These are phyloP conservation scores for Madurella fahalii DNA, from an alignment of 2,329 filamentous ascomycete genomes.

Conservation along the genomic window DNA sequence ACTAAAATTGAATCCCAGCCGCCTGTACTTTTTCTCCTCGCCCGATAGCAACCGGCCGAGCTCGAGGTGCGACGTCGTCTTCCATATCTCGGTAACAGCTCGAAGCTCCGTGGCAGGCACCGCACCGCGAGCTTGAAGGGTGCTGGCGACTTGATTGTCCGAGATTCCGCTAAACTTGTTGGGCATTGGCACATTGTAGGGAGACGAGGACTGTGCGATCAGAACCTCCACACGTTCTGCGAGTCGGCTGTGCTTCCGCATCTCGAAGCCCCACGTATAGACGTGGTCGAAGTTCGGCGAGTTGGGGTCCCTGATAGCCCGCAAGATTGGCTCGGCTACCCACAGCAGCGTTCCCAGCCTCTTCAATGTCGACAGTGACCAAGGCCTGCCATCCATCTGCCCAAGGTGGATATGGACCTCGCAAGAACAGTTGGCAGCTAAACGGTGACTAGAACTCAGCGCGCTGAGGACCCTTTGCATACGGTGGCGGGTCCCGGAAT, in stretches of 20 bases:
- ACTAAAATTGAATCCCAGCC: constrained; percentile 41
- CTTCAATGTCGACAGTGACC: constrained; percentile 32
- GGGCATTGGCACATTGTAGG: not conserved
- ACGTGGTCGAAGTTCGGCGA: constrained; percentile 36
- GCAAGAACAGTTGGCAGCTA: constrained; percentile 36
- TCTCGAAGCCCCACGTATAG: constrained; percentile 37
- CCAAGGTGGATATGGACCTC: constrained; percentile 40
- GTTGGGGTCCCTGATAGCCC: constrained; percentile 34
- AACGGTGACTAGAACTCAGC: constrained; percentile 24
- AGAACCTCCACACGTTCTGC: constrained; percentile 17
- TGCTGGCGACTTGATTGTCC: constrained; percentile 19
- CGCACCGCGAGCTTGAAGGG: constrained; percentile 10
- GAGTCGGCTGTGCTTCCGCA: constrained; percentile 32
- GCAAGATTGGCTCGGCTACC: constrained; percentile 35
- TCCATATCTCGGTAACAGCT: constrained; percentile 32
- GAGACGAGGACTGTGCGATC: not conserved
- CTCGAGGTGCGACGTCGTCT: constrained; percentile 25
- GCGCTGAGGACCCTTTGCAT: constrained; percentile 28
- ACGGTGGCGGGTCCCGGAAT: constrained; percentile 15
- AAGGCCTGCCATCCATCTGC: constrained; percentile 31
- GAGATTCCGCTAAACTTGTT: not conserved
- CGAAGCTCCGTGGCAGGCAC: constrained; percentile 12
- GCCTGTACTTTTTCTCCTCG: constrained; percentile 30
- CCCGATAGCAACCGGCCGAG: constrained; percentile 37
- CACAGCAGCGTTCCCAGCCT: constrained; percentile 35